Evolutionary conservation across 306 rosid genomes (phyloP).

Genomic region (Carpinus fangiana): DNA sequence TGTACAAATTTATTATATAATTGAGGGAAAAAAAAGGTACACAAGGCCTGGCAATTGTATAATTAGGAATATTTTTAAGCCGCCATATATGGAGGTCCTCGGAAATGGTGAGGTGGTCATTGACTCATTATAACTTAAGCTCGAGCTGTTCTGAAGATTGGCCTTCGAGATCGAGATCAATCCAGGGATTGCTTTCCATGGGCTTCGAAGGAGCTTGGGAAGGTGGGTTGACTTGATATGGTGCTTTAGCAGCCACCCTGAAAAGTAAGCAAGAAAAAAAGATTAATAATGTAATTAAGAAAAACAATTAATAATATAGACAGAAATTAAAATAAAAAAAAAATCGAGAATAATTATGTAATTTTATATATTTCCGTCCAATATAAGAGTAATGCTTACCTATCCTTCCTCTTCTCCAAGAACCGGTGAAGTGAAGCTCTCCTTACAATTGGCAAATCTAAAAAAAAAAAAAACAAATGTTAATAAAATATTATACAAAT

Average conservation of each 20-base stretch:
- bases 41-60: neutral
- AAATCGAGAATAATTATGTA: too few relatives aligned
- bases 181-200: conserved; percentile 43
- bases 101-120: conserved; percentile 30
- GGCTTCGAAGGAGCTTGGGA: conserved; percentile 28
- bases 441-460: conserved; percentile 77
- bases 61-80: conserved; percentile 25
- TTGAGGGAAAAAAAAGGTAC: neutral
- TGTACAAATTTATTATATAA: neutral
- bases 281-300: neutral
- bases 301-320: too few relatives aligned
- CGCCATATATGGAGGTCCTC: conserved; percentile 21
- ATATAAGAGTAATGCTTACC: conserved; percentile 37
- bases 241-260: conserved; percentile 70
- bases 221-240: conserved; percentile 55
- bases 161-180: conserved; percentile 39
- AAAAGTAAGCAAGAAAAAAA: conserved; percentile 5
- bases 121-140: conserved; percentile 45
- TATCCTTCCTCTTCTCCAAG: conserved; percentile 88
- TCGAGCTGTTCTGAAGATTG: conserved; percentile 53
- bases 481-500: neutral
- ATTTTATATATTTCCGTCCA: too few relatives aligned
- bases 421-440: conserved; percentile 87
- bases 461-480: neutral
- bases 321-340: too few relatives aligned